Conservation (phyloP, 306 rosid genomes). For the Malus orientalis region DNA sequence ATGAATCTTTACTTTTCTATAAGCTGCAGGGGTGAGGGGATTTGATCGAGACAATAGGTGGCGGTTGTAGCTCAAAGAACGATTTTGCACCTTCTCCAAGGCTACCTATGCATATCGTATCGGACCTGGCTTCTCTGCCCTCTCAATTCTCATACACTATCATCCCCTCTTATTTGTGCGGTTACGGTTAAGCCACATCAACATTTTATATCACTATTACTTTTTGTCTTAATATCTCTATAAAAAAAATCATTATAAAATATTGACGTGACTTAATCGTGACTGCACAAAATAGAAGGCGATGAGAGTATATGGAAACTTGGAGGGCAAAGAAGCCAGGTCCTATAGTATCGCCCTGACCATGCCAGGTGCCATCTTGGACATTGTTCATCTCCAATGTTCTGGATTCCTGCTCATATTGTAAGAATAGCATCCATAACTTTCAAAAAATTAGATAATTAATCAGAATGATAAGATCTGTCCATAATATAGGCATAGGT, state of each 20-base stretch:
- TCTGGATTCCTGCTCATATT: slow-evolving; percentile 70
- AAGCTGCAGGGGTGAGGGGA: slow-evolving; percentile 19
- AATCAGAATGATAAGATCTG: too few species aligned
- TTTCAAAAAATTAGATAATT: neutral
- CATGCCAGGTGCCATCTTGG: slow-evolving; percentile 96
- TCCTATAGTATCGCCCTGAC: slow-evolving; percentile 61
- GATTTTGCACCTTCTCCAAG: slow-evolving; percentile 50
- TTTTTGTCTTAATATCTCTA: too few species aligned
- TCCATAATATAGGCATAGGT: neutral
- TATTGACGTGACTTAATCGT: too few species aligned
- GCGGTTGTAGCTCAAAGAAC: slow-evolving; percentile 49
- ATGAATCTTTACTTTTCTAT: slow-evolving; percentile 17
- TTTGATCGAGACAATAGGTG: slow-evolving; percentile 40
- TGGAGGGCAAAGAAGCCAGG: too few species aligned
- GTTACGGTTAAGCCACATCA: too few species aligned
- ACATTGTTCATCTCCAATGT: slow-evolving; percentile 93
- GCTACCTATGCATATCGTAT: slow-evolving; percentile 66
- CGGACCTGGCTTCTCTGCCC: neutral
- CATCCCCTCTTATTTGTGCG: too few species aligned
- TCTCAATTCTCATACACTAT: too few species aligned
- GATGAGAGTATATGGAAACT: too few species aligned
- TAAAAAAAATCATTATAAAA: too few species aligned
- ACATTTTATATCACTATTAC: too few species aligned
- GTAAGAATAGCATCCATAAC: slow-evolving; percentile 5
- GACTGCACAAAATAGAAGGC: too few species aligned